phyloP scores from a whole-genome alignment of 495 filamentous ascomycete species.

The Tuber magnatum region DNA sequence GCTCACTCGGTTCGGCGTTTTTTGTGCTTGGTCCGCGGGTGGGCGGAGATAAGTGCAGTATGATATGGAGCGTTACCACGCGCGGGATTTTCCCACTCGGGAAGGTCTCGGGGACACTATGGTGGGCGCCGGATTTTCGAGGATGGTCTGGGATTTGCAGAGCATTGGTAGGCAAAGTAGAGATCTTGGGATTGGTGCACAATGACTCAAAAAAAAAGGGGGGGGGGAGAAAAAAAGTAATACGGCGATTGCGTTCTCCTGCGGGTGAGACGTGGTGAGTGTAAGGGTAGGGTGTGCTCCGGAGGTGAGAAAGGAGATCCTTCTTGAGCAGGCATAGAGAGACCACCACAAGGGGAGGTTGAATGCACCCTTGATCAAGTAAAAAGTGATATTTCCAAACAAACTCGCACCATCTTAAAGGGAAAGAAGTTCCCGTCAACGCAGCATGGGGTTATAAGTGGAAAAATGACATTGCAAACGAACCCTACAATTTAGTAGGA shows the following conservation, averaged over 20 bases:
- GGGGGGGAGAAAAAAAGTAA: not conserved
- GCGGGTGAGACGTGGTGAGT: not conserved
- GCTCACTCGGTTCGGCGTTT: not conserved
- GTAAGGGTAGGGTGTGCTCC: not conserved
- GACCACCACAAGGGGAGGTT: not conserved
- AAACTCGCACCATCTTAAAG: not conserved
- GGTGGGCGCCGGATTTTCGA: not conserved
- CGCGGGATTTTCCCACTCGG: too few relatives aligned
- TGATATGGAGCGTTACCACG: too few relatives aligned
- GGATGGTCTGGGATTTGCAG: not conserved
- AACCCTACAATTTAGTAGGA: not conserved
- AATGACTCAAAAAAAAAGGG: too few relatives aligned
- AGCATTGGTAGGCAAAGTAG: not conserved
- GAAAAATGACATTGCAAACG: not conserved
- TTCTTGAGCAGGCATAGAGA: not conserved
- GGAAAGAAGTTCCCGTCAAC: not conserved
- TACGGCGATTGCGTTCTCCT: not conserved
- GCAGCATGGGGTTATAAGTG: not conserved
- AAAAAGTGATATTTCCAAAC: not conserved
- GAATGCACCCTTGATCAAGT: not conserved
- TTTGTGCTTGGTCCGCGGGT: not conserved
- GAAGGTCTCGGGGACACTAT: not conserved
- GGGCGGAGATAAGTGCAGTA: not conserved
- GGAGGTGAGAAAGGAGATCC: not conserved
- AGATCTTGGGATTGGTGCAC: not conserved